Conservation (phyloP, 176 grass and related monocot genomes). For the Rhynchospora pubera region DNA sequence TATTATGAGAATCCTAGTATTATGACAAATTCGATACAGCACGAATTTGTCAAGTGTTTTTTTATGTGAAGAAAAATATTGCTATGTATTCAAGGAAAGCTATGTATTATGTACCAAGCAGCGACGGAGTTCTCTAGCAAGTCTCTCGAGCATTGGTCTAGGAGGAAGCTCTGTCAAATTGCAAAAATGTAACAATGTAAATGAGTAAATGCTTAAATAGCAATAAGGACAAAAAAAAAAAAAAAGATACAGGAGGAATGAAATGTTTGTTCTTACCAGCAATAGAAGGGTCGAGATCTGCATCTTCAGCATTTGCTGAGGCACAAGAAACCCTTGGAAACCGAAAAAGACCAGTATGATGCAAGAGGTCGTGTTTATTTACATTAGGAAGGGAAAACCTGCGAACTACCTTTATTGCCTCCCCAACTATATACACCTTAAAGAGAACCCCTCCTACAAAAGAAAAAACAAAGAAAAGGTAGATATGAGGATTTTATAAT, state of each 20-base stretch:
- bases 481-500: constrained; percentile 1
- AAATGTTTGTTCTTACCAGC: constrained; percentile 34
- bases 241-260: not conserved
- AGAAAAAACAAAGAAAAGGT: not conserved
- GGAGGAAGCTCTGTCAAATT: constrained; percentile 71
- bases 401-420: constrained; percentile 60
- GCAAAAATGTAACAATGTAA: not conserved
- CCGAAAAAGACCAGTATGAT: constrained; percentile 58
- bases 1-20: too few species aligned
- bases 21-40: too few species aligned
- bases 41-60: too few species aligned
- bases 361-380: constrained; percentile 36
- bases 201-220: too few species aligned
- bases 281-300: constrained; percentile 65
- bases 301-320: constrained; percentile 64
- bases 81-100: too few species aligned
- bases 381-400: constrained; percentile 90
- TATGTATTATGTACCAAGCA: constrained; percentile 34
- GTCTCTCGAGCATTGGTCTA: constrained; percentile 18
- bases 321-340: constrained; percentile 94
- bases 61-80: too few species aligned
- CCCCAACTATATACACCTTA: constrained; percentile 85
- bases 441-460: constrained; percentile 61
- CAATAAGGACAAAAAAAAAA: too few species aligned
- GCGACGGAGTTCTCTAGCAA: constrained; percentile 57